These are phyloP conservation scores for Cucurbita maxima DNA, from an alignment of 306 rosid genomes.

Conservation along the genomic window DNA sequence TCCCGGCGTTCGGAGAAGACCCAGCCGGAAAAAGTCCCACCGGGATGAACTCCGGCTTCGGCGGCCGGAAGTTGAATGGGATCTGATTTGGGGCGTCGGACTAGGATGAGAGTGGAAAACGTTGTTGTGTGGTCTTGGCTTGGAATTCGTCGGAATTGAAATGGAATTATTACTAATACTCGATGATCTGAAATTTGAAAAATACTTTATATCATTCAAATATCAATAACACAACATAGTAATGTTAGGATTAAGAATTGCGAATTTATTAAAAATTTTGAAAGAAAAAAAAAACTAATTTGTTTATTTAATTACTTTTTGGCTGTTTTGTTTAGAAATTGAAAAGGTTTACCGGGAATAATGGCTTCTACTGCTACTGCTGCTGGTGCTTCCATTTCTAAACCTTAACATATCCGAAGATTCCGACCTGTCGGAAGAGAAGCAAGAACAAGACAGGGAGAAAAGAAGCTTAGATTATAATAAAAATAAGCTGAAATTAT, in stretches of 20 bases:
- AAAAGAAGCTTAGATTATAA: too few species aligned
- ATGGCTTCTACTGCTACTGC: conserved; percentile 41
- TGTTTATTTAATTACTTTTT: too few species aligned
- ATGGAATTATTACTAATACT: conserved; percentile 13
- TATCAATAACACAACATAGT: too few species aligned
- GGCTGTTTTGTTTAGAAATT: too few species aligned
- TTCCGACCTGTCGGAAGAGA: conserved; percentile 8
- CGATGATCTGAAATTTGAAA: not conserved
- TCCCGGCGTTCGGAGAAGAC: conserved; percentile 58
- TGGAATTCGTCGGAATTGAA: conserved; percentile 1
- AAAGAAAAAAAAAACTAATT: too few species aligned
- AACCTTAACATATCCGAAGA: conserved; percentile 20
- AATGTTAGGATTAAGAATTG: too few species aligned
- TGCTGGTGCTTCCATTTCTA: conserved; percentile 23
- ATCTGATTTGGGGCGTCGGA: conserved; percentile 60
- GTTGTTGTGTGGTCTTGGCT: conserved; percentile 24
- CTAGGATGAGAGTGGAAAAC: conserved; percentile 63
- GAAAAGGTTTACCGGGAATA: conserved; percentile 12
- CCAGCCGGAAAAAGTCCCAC: conserved; percentile 66
- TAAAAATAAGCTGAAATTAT: too few species aligned
- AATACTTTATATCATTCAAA: not conserved
- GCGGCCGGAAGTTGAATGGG: conserved; percentile 5
- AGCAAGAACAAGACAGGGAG: too few species aligned
- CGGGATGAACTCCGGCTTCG: conserved; percentile 34
- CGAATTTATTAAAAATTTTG: too few species aligned